Conservation (phyloP, 371 early-diverging fungal species). For the Mucor saturninus region DNA sequence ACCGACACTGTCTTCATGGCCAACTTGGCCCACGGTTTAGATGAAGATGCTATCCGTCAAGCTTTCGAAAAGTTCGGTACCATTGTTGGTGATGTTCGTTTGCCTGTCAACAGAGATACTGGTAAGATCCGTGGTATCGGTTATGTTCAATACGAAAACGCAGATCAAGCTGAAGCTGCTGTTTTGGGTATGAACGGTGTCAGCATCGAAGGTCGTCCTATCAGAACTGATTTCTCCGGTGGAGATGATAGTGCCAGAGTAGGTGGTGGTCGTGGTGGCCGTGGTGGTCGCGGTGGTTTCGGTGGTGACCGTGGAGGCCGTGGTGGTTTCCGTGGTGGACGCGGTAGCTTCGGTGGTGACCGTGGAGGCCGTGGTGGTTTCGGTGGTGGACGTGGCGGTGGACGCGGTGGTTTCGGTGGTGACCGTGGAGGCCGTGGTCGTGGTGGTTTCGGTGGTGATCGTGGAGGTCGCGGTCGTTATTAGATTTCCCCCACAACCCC, state of each 20-base stretch:
- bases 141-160: conserved; percentile 69
- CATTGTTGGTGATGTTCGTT: conserved; percentile 69
- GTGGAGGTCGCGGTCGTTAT: conserved; percentile 31
- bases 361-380: conserved; percentile 46
- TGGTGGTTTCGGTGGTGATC: conserved; percentile 25
- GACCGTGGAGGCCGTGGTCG: conserved; percentile 29
- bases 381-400: conserved; percentile 31
- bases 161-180: conserved; percentile 71
- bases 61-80: conserved; percentile 89
- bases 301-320: conserved; percentile 37
- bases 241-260: conserved; percentile 47
- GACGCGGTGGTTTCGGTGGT: conserved; percentile 41
- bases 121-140: conserved; percentile 77
- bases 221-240: conserved; percentile 68
- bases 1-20: conserved; percentile 89
- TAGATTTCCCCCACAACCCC: not conserved
- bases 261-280: conserved; percentile 53
- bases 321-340: conserved; percentile 30
- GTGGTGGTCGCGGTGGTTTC: conserved; percentile 53
- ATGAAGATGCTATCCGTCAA: conserved; percentile 87
- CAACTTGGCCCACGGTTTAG: conserved; percentile 88
- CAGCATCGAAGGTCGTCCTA: conserved; percentile 70
- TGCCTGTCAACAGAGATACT: conserved; percentile 70
- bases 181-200: conserved; percentile 67
- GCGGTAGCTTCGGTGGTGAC: conserved; percentile 44